Base-by-base conservation (phyloP, 1,284 basidiomycete genomes). In the Sanghuangporus sanghuang region DNA sequence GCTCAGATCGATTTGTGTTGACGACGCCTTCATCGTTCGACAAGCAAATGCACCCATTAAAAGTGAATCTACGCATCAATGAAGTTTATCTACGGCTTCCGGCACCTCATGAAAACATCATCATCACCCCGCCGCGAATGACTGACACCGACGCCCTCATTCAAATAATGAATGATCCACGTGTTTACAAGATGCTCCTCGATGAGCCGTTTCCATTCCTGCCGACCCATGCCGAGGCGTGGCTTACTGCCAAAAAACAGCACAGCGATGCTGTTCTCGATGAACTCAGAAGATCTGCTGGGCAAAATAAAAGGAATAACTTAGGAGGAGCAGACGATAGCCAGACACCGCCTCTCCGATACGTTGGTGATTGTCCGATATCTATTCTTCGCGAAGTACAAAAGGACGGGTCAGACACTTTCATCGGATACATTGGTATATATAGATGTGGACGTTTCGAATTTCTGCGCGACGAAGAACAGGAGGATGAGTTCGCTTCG, bases 21-120 rank as follows among this genome's bases (percentile, higher is more conserved):
- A 52, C 12, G 21, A 59, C 56, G 61, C 6, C 54, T 36, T 16
- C 39, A n/a, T 32, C 55, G 35, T 16, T 52, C 39, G 8, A 2
- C 39, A 27, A 23, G 14, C 44, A 57, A 39, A 39, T 67, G 12
- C 57, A 68, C 39, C 67, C 67, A 2, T 62, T 70, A 9, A 62
- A 66, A 46, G 32, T 64, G n/a, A 64, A 70, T 44, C 53, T 62
- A 12, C 42, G n/a, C 8, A 69, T 67, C 6, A 65, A 62, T 32
- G 70, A 71, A 57, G 65, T 66, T n/a, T 70, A 65, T 49, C 66
- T 71, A 21, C 68, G 59, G 32, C 67, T 71, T 23, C 64, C 68
- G 6, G 23, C 64, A 27, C 68, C 69, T 35, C 67, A 65, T 59
- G 59, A 67, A n/a, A 69, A 69, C 62, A 68, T 71, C 35, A 67